Percentiles rank a stretch among this genome's conserved stretches.
Evolutionary conservation across 192 early-diverging fungal species (phyloP).

Genomic region (Funneliformis mosseae): DNA sequence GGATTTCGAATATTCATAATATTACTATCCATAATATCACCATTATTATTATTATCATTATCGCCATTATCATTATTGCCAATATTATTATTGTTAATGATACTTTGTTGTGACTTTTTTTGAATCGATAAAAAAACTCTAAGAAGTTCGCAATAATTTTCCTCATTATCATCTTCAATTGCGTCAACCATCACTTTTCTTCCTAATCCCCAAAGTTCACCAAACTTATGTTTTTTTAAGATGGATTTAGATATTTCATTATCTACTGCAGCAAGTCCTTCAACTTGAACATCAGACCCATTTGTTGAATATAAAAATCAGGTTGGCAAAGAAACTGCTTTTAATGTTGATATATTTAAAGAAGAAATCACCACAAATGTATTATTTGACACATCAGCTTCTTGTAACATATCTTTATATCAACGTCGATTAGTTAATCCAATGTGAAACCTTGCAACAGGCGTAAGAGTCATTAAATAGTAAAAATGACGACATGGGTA

Average conservation of each 20-base stretch:
- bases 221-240: neutral
- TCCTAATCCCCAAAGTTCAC: neutral
- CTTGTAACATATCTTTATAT: neutral
- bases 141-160: neutral
- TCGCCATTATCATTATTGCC: too few species aligned
- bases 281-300: neutral
- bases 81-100: neutral
- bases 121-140: neutral
- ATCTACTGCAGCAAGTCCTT: neutral
- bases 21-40: too few species aligned
- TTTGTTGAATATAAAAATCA: neutral
- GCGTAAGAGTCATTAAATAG: neutral
- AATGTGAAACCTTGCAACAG: neutral
- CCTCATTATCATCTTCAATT: neutral
- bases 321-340: too few species aligned
- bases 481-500: neutral
- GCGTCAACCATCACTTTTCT: neutral
- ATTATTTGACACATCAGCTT: neutral
- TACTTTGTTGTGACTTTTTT: neutral
- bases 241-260: neutral
- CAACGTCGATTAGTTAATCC: neutral
- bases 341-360: too few species aligned
- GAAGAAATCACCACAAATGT: neutral
- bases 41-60: too few species aligned
- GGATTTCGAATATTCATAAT: too few species aligned